Percentiles rank a stretch among this genome's conserved stretches.
Evolutionary conservation across 257 asterid genomes (phyloP).

Genomic region (Apocynum venetum): DNA sequence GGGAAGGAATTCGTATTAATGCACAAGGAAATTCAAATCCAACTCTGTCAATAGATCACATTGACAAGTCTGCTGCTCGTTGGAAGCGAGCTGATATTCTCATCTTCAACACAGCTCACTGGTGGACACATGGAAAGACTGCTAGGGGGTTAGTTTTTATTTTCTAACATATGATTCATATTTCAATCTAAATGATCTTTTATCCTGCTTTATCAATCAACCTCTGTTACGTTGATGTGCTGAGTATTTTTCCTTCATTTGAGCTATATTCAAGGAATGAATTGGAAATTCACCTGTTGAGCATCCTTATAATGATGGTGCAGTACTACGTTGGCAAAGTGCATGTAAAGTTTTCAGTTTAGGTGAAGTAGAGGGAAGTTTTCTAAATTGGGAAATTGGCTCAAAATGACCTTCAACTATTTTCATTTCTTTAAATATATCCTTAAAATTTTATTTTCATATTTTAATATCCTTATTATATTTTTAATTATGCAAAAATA

Average conservation of each 20-base stretch:
- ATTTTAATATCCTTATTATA: too few relatives aligned
- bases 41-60: constrained; percentile 76
- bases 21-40: constrained; percentile 83
- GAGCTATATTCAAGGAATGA: not conserved
- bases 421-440: not conserved
- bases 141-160: constrained; percentile 65
- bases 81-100: constrained; percentile 96
- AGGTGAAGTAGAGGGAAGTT: not conserved
- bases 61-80: constrained; percentile 74
- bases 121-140: constrained; percentile 99
- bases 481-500: too few relatives aligned
- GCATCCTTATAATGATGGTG: not conserved
- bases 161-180: not conserved
- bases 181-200: not conserved
- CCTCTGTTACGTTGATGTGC: not conserved
- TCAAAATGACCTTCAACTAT: not conserved
- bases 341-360: not conserved
- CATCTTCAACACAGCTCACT: constrained; percentile 88
- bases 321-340: not conserved
- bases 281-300: not conserved
- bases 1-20: constrained; percentile 79
- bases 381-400: too few relatives aligned
- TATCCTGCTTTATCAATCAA: not conserved
- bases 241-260: not conserved
- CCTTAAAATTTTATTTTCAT: not conserved